Conservation (phyloP, 257 asterid genomes). For the Fraxinus cuspidata region DNA sequence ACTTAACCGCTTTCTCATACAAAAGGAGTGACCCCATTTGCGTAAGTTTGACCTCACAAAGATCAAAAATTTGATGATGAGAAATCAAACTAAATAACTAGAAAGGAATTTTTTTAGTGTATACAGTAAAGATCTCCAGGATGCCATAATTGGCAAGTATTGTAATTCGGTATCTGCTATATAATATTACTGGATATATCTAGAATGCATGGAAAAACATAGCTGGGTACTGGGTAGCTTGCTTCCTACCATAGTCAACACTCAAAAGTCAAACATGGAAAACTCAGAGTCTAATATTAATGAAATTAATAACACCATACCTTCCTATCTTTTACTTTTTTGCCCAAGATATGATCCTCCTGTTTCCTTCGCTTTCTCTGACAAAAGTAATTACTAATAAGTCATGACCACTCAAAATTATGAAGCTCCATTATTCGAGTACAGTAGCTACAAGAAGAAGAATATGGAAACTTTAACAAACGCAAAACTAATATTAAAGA, state of each 20-base stretch:
- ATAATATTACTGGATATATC: background rate
- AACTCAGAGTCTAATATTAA: constrained; percentile 5
- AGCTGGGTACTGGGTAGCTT: background rate
- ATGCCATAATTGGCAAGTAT: background rate
- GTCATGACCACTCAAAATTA: constrained; percentile 20
- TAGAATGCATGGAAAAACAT: background rate
- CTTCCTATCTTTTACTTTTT: constrained; percentile 70
- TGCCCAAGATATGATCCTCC: constrained; percentile 59
- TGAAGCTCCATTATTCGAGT: constrained; percentile 13
- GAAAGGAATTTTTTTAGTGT: background rate
- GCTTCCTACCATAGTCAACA: constrained; percentile 10
- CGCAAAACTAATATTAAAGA: constrained; percentile 3
- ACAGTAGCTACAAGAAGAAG: constrained; percentile 21
- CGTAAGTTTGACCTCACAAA: background rate
- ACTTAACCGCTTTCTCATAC: background rate
- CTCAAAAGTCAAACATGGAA: background rate
- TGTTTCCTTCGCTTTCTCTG: constrained; percentile 90
- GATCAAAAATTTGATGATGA: background rate
- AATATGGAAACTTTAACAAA: constrained; percentile 8
- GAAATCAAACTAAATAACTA: background rate
- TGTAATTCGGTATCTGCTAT: background rate
- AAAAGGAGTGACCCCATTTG: background rate
- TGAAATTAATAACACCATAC: constrained; percentile 38
- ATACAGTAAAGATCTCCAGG: background rate
- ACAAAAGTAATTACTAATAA: constrained; percentile 34